These are phyloP conservation scores for Wickerhamomyces ciferrii DNA, from an alignment of 805 yeast genomes.

Conservation along the genomic window DNA sequence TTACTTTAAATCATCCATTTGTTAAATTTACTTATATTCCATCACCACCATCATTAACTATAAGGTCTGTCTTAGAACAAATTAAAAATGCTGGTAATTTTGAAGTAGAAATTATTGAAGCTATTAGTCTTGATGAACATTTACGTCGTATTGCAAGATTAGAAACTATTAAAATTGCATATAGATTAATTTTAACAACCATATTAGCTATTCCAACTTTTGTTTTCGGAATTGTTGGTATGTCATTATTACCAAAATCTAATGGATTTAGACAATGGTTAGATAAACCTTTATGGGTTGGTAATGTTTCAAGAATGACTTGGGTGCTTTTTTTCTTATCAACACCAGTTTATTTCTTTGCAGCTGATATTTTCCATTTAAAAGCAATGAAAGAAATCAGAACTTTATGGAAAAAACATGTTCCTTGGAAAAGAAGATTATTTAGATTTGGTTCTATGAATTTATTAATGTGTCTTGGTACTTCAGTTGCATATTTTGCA, in stretches of 20 bases:
- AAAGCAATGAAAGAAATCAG: slow-evolving; percentile 59
- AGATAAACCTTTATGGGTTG: slow-evolving; percentile 57
- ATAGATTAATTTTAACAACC: slow-evolving; percentile 43
- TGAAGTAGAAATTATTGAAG: slow-evolving; percentile 47
- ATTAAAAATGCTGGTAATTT: slow-evolving; percentile 42
- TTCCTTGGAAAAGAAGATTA: slow-evolving; percentile 49
- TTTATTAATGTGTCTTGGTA: slow-evolving; percentile 66
- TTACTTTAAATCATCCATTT: slow-evolving; percentile 49
- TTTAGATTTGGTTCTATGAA: slow-evolving; percentile 78
- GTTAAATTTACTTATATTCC: slow-evolving; percentile 66
- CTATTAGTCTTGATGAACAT: slow-evolving; percentile 59
- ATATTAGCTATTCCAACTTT: slow-evolving; percentile 63
- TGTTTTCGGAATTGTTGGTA: slow-evolving; percentile 61
- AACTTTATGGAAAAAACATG: slow-evolving; percentile 51
- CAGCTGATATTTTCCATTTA: slow-evolving; percentile 66
- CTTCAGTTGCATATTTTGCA: slow-evolving; percentile 65
- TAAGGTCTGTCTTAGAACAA: slow-evolving; percentile 48
- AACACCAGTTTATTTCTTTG: slow-evolving; percentile 70
- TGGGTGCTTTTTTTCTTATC: slow-evolving; percentile 63
- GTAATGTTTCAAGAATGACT: slow-evolving; percentile 53
- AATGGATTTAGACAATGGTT: slow-evolving; percentile 46
- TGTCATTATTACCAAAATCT: slow-evolving; percentile 47
- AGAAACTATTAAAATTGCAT: slow-evolving; percentile 42
- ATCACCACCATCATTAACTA: slow-evolving; percentile 42
- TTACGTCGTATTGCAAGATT: slow-evolving; percentile 40